A percentile compares a stretch with the other conserved stretches of the same genome.
phyloP scores from a whole-genome alignment of 257 asterid species.

The Fraxinus anomala region DNA sequence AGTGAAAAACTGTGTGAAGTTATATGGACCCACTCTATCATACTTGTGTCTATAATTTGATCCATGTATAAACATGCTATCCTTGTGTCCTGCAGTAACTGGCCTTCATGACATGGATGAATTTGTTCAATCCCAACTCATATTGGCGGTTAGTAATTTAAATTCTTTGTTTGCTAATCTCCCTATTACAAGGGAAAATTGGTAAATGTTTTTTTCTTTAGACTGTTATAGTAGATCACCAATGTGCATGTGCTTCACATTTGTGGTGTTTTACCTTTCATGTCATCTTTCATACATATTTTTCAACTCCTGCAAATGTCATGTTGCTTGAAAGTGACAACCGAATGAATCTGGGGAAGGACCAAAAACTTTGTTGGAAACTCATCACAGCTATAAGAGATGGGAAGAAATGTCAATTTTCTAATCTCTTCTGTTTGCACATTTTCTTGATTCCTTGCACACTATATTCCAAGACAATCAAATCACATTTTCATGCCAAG shows the following conservation, averaged over 20 bases:
- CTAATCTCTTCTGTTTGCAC: not conserved
- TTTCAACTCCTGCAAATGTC: not conserved
- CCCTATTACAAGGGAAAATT: not conserved
- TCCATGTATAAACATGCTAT: slow-evolving; percentile 14
- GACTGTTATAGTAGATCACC: not conserved
- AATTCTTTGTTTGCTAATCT: slow-evolving; percentile 15
- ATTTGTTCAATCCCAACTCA: slow-evolving; percentile 96
- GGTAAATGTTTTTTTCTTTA: not conserved
- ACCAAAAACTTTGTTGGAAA: not conserved
- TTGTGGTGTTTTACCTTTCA: not conserved
- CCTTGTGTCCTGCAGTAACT: slow-evolving; percentile 62
- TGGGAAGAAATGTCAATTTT: not conserved
- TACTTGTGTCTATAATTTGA: slow-evolving; percentile 10
- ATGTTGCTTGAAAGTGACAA: not conserved
- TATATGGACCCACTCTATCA: slow-evolving; percentile 11
- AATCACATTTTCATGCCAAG: not conserved
- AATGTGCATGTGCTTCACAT: not conserved
- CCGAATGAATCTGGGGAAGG: not conserved
- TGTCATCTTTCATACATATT: not conserved
- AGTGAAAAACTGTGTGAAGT: slow-evolving; percentile 31
- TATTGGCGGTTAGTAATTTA: slow-evolving; percentile 73
- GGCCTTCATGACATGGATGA: slow-evolving; percentile 99
- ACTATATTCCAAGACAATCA: not conserved
- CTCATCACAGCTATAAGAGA: not conserved
- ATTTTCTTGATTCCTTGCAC: slow-evolving; percentile 1